Evolutionary conservation across 352 stramenopile species (phyloP), one percentile per base, ranked within the genome.

Genomic region (Phytophthora syringae): DNA sequence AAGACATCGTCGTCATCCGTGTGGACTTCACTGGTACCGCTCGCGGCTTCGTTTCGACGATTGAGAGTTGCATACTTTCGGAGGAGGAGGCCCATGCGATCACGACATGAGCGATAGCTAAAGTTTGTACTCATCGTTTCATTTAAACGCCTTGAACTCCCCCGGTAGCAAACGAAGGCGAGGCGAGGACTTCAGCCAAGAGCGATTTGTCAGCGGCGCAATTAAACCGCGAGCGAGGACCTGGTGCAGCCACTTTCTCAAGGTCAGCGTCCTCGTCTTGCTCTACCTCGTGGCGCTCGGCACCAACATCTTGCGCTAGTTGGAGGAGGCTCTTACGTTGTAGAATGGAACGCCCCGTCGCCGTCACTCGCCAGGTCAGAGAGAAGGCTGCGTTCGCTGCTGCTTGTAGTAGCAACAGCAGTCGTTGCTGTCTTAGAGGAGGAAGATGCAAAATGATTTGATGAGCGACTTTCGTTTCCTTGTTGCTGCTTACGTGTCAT

Each of bases 81-180:
- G 7, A 32, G 27, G 27, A 32, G 27, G 7, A 4, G 27, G 27
- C 27, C 9, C 9, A 9, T 9, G 7, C 27, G 27, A 32, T 32
- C 27, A 4, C 49, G 30, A 18, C 49, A 55, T 1, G 50, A 15
- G 0, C 50, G 50, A 37, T 47, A 57, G 22, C 34, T 57, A 25
- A 57, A 37, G 22, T 37, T 56, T 6, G 34, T 37, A 18, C 5
- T 5, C 5, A 37, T 5, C 12, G 32, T 12, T 4, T 22, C 18
- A 37, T 53, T 53, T 18, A 48, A 1, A 4, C 50, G 34, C 4
- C 7, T 57, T 27, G 50, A 20, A 20, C 36, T 27, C 25, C 50
- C 50, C 47, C 49, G 15, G 5, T 21, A 15, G 49, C 32, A 24
- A 56, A 56, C n/a, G 34, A 32, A 45, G 49, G 49, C 2, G 49